Percentiles rank a stretch among this genome's conserved stretches.
Evolutionary conservation across 2,329 filamentous ascomycete genomes (phyloP).

Genomic region (Aureobasidium subglaciale): DNA sequence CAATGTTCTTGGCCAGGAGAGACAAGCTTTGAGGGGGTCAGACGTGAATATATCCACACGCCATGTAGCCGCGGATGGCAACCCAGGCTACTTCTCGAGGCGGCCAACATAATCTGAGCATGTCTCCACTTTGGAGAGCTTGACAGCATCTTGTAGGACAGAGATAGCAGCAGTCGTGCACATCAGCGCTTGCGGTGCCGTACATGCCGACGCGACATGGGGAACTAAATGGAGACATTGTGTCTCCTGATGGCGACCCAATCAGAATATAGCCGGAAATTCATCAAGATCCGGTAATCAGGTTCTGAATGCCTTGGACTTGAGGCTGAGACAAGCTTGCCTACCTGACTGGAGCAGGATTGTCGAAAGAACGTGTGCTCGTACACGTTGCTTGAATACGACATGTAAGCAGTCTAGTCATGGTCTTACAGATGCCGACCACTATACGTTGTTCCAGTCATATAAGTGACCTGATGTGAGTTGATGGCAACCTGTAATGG

Average conservation of each 20-base stretch:
- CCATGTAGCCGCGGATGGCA: not conserved
- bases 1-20: not conserved
- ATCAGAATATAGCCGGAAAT: not conserved
- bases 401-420: not conserved
- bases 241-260: not conserved
- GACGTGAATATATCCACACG: not conserved
- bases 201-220: not conserved
- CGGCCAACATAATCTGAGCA: not conserved
- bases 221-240: not conserved
- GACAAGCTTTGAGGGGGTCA: slow-evolving; percentile 1
- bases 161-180: not conserved
- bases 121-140: not conserved
- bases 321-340: not conserved
- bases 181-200: slow-evolving; percentile 9
- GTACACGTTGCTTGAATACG: too few species aligned
- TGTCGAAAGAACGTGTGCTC: too few species aligned
- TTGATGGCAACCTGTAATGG: not conserved
- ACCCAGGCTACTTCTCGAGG: not conserved
- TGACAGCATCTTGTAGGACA: not conserved
- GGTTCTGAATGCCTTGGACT: not conserved
- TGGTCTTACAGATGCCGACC: not conserved
- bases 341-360: not conserved
- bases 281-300: not conserved
- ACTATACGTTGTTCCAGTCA: not conserved
- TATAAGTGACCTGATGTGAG: not conserved